phyloP scores from a whole-genome alignment of 1,139 yeast species.

The Sugiyamaella japonica region DNA sequence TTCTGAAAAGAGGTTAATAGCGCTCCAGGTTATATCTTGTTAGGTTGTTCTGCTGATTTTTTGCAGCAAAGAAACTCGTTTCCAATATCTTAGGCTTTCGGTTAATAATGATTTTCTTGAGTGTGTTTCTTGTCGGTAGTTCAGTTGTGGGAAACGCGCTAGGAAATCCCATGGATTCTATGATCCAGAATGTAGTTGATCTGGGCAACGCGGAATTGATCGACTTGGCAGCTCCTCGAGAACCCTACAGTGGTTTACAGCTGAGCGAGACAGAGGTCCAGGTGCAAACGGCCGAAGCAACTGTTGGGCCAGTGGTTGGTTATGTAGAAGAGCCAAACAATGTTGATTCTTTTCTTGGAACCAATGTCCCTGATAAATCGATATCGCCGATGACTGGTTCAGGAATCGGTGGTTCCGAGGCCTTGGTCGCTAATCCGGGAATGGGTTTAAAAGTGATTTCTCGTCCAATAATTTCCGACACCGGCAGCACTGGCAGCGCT shows the following conservation, averaged over 20 bases:
- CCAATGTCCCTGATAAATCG: background rate
- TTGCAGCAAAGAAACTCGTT: background rate
- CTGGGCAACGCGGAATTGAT: conserved; percentile 10
- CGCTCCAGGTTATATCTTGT: background rate
- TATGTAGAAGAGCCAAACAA: background rate
- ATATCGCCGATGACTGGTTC: background rate
- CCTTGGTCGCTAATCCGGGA: background rate
- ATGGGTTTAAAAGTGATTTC: background rate
- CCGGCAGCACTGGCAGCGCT: too few relatives aligned
- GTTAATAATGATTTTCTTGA: background rate
- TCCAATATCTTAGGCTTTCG: background rate
- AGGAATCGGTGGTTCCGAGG: background rate
- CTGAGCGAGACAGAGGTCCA: background rate
- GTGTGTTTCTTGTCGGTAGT: background rate
- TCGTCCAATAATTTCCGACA: background rate
- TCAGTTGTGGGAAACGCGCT: background rate
- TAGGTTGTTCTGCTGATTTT: background rate
- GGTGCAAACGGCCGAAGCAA: background rate
- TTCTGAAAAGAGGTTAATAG: background rate
- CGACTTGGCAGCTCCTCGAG: background rate
- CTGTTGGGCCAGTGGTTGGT: background rate
- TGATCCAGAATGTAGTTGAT: conserved; percentile 14
- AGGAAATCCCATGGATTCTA: conserved; percentile 7
- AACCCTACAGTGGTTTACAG: background rate
- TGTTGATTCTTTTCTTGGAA: conserved; percentile 5